phyloP scores from a whole-genome alignment of 371 early-diverging fungal species.

The Batkoa obscura region DNA sequence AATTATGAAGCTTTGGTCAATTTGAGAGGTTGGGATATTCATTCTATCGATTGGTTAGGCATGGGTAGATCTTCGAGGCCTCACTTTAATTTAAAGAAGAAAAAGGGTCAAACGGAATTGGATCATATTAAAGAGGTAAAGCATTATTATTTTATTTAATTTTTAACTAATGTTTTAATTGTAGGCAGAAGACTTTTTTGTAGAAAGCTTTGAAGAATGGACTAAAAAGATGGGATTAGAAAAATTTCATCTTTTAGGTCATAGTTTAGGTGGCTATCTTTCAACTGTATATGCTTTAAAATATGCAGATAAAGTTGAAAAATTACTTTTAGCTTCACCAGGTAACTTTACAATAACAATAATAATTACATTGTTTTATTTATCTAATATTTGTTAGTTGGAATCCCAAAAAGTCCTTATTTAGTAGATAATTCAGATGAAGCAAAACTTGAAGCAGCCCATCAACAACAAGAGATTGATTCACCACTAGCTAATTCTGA shows the following conservation, averaged over 20 bases:
- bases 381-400: constrained; percentile 16
- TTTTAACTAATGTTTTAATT: neutral
- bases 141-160: constrained; percentile 9
- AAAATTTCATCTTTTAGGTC: constrained; percentile 66
- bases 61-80: constrained; percentile 72
- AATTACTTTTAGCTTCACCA: constrained; percentile 76
- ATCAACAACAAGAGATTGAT: constrained; percentile 14
- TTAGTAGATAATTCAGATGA: constrained; percentile 11
- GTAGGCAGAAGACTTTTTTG: constrained; percentile 66
- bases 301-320: constrained; percentile 74
- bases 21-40: constrained; percentile 43
- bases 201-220: constrained; percentile 84
- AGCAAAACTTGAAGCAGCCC: constrained; percentile 9
- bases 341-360: constrained; percentile 13
- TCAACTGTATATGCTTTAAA: constrained; percentile 65
- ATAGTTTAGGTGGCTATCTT: constrained; percentile 80
- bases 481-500: neutral
- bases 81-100: constrained; percentile 24
- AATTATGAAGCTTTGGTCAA: constrained; percentile 51
- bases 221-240: constrained; percentile 51
- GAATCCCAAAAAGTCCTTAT: constrained; percentile 28
- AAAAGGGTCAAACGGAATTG: constrained; percentile 20
- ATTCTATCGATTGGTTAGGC: constrained; percentile 77
- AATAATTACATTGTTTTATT: neutral
- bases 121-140: constrained; percentile 22